Conservation (phyloP, 108 stramenopile species). For the Schizochytrium sp. region DNA sequence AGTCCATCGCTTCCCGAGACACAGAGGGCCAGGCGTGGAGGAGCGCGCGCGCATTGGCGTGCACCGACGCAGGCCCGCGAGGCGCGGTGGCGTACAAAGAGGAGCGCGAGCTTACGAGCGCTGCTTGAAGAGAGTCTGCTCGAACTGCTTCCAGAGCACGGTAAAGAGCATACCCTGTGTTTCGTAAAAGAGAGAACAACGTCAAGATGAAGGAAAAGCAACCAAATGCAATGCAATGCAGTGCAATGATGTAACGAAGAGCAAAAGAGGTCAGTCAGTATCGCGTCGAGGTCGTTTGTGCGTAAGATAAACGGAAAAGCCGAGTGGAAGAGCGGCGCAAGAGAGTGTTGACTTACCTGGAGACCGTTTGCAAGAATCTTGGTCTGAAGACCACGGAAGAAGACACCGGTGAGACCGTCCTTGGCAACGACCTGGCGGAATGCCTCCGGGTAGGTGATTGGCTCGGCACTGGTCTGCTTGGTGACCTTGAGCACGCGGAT, state of each 20-base stretch:
- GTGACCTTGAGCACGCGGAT: conserved; percentile 97
- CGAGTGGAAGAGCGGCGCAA: not conserved
- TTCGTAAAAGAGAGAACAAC: conserved; percentile 31
- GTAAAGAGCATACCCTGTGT: conserved; percentile 67
- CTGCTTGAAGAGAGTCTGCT: conserved; percentile 60
- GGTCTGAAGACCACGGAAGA: conserved; percentile 93
- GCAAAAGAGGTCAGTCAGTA: no score
- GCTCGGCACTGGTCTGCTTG: conserved; percentile 81
- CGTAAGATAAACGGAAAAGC: not conserved
- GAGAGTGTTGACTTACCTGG: conserved; percentile 23
- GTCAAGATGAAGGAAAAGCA: no score
- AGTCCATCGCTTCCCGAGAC: no score
- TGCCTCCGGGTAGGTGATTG: conserved; percentile 75
- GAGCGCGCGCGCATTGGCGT: no score
- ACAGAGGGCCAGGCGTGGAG: no score
- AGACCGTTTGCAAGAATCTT: conserved; percentile 95
- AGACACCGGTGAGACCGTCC: conserved; percentile 76
- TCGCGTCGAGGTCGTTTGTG: not conserved
- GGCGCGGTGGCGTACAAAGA: not conserved
- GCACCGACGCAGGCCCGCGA: no score
- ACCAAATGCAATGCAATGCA: no score
- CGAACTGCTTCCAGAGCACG: conserved; percentile 96
- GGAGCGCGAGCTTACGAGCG: not conserved
- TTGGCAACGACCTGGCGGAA: conserved; percentile 72
- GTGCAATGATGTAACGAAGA: no score